Conservation (phyloP, 2,329 filamentous ascomycete species). For the Exophiala calicioides region DNA sequence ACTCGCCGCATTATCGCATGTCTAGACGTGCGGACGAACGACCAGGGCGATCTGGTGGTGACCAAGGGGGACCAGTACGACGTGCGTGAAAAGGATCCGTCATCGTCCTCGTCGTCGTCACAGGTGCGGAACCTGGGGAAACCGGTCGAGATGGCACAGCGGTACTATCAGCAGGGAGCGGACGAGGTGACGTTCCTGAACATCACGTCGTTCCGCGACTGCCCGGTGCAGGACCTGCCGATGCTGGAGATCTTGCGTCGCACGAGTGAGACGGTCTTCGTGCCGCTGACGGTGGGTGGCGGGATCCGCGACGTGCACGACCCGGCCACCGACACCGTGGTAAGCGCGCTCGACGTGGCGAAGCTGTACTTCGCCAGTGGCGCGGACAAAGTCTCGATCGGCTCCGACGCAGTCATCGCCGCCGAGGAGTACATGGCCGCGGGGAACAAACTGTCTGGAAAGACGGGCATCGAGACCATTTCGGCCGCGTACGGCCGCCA, state of each 20-base stretch:
- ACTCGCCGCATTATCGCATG: slow-evolving; percentile 95
- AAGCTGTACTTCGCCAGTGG: slow-evolving; percentile 97
- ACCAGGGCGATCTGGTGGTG: slow-evolving; percentile 90
- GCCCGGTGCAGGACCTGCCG: slow-evolving; percentile 83
- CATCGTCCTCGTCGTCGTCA: too few species aligned
- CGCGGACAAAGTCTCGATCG: slow-evolving; percentile 96
- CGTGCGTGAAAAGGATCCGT: slow-evolving; percentile 91
- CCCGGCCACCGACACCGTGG: slow-evolving; percentile 72
- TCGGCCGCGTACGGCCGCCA: slow-evolving; percentile 92
- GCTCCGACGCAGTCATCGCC: slow-evolving; percentile 88
- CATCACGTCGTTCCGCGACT: slow-evolving; percentile 97
- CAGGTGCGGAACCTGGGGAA: slow-evolving; percentile 91
- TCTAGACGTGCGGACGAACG: slow-evolving; percentile 91
- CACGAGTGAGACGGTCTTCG: slow-evolving; percentile 89
- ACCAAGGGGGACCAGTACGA: slow-evolving; percentile 99
- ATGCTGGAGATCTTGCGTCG: slow-evolving; percentile 92
- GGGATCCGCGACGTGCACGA: slow-evolving; percentile 93
- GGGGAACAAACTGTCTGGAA: slow-evolving; percentile 69
- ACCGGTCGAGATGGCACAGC: slow-evolving; percentile 88
- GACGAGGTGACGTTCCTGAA: slow-evolving; percentile 98
- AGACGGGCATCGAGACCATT: slow-evolving; percentile 93
- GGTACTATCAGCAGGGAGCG: slow-evolving; percentile 94
- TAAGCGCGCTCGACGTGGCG: slow-evolving; percentile 90
- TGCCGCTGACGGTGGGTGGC: slow-evolving; percentile 91
- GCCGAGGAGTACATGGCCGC: slow-evolving; percentile 84